Percentiles rank a stretch among this genome's conserved stretches.
phyloP scores from a whole-genome alignment of 2,329 filamentous ascomycete genomes.

The Sporothrix humicola region DNA sequence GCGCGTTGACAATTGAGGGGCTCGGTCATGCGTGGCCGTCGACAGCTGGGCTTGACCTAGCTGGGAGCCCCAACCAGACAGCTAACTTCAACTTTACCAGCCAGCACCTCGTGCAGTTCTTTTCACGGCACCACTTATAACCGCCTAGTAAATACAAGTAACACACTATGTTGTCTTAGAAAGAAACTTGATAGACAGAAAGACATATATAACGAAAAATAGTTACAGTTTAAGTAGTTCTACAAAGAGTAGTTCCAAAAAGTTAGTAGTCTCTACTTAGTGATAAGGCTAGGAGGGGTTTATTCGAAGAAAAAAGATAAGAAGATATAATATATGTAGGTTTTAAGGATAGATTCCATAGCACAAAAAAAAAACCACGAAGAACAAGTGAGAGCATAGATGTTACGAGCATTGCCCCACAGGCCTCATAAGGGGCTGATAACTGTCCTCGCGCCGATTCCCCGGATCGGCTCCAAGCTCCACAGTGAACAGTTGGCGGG shows the following conservation, averaged over 20 bases:
- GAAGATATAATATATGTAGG: neutral
- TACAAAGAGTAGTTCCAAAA: neutral
- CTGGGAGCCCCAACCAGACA: constrained; percentile 33
- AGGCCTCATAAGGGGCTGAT: too few species aligned
- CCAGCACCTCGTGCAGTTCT: constrained; percentile 35
- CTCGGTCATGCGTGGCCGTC: constrained; percentile 34
- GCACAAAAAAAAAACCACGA: too few species aligned
- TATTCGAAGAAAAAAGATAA: neutral
- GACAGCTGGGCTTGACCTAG: constrained; percentile 31
- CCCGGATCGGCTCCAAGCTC: too few species aligned
- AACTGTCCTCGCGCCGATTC: too few species aligned
- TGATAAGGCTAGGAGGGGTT: neutral
- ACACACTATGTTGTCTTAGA: too few species aligned
- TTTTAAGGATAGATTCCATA: too few species aligned
- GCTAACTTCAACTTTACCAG: constrained; percentile 34
- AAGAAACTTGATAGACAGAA: too few species aligned
- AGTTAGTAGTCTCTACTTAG: neutral
- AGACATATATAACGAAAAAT: too few species aligned
- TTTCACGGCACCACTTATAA: constrained; percentile 32
- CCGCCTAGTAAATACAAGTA: constrained; percentile 1
- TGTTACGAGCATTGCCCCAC: too few species aligned
- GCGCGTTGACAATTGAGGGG: constrained; percentile 30
- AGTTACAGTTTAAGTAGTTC: neutral
- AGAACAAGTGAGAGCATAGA: too few species aligned
- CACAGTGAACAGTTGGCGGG: too few species aligned